Base-by-base conservation (phyloP, 1,139 yeast genomes). In the Saccharomyces uvarum region DNA sequence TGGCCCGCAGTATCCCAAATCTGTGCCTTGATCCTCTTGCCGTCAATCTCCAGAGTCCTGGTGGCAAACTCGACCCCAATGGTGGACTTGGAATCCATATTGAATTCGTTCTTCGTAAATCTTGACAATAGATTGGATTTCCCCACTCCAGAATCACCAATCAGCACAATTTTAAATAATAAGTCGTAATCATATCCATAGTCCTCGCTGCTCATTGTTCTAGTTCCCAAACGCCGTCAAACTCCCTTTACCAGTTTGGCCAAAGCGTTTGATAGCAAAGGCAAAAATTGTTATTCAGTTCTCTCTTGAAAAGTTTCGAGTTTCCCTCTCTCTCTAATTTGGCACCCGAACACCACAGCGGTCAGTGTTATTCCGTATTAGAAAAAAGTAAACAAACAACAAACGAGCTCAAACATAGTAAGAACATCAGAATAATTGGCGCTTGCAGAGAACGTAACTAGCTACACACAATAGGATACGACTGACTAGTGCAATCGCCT, bases 1-100 rank as follows among this genome's bases (percentile, higher is more conserved):
- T 93, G 99, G 57, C 99, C 99, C 2, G 99, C 99, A 31, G 99
- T 93, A 72, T 93, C 99, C 99, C 99, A 93, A 68, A 93, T 90
- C 73, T 95, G 99, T 9, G 98, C 97, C 73, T 93, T 93, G 68
- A 95, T 90, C 69, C 95, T 80, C 73, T 91, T 91, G 57, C 95
- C 96, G 65, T 93, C 98, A 56, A 93, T 91, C 65, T 88, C 95
- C 55, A 93, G 83, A 2, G 98, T 91, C 71, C 97, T 81, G 44
- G 98, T 93, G 52, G 98, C 98, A 76, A 93, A 93, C 73, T 93
- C 99, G 50, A 93, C 99, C 51, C 99, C 99, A 67, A 93, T 93
- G 29, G 99, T 93, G 54, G 96, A 86, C 72, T 95, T 86, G 47
- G 95, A 86, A 71, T 93, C 98, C 63, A 91, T 80, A 74, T 91